Base-by-base conservation (phyloP, 148 eudicot species). In the Vaccinium darrowii region DNA sequence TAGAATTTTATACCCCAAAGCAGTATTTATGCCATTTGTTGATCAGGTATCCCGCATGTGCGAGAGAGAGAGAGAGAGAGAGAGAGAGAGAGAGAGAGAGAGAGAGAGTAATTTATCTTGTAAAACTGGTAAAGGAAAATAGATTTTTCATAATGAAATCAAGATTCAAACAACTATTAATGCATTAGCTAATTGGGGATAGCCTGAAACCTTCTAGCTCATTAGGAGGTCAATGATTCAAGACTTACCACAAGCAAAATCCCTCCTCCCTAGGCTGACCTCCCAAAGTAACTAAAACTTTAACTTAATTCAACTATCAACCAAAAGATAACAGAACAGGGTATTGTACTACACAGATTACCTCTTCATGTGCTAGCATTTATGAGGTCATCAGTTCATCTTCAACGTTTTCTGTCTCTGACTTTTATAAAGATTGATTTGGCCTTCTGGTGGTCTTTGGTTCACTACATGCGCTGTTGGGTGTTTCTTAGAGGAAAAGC, bases 401-500 rank as follows among this genome's bases (percentile, higher is more conserved):
- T 51, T 77, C 16, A 4, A 77, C 80, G 4, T 77, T 58, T 2
- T 51, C 36, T 10, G 80, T 77, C 80, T 36, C 80, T 50, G 57
- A 77, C 1, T 21, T 30, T 15, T 77, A 49, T 15, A 6, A 77
- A 27, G 33, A 77, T 77, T 33, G 51, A 12, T 56, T 77, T 77
- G 27, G 80, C 80, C 58, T 51, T 77, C n/a, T 50, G 11, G 8
- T 39, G n/a, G 23, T 77, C 58, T 1, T 23, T 23, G 33, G 15
- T 77, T 2, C 21, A 15, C 16, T 77, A 56, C 23, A 77, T 77
- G 47, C 1, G 57, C 80, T 23, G 80, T 77, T 77, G 57, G 80
- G 80, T 49, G 80, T 77, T 23, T 77, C 80, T 12, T 30, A 58
- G 80, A 77, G 80, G 58, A 77, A 77, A 13, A 77, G 58, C 16